A percentile compares a stretch with the other conserved stretches of the same genome.
Conservation (phyloP, 2,329 filamentous ascomycete species). For the Lachnellula suecica region DNA sequence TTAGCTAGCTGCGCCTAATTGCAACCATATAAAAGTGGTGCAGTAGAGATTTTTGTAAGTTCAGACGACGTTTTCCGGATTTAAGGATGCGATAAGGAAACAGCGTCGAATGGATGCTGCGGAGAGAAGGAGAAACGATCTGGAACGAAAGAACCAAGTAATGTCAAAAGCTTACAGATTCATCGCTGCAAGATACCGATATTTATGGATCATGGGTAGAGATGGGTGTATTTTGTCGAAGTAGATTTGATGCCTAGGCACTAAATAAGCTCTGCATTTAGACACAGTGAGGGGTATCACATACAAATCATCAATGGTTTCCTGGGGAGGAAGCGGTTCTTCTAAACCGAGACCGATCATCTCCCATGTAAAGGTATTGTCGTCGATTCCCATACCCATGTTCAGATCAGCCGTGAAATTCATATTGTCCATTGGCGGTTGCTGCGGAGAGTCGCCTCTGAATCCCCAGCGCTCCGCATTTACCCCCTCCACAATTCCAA, state of each 20-base stretch:
- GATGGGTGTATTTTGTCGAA: conserved; percentile 90
- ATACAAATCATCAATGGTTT: conserved; percentile 79
- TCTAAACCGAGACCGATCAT: conserved; percentile 70
- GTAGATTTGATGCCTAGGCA: conserved; percentile 71
- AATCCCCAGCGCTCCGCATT: conserved; percentile 57
- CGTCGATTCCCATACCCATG: conserved; percentile 46
- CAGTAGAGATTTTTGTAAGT: background rate
- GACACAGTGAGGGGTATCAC: conserved; percentile 26
- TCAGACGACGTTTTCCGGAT: background rate
- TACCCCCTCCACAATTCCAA: conserved; percentile 46
- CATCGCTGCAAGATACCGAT: conserved; percentile 84
- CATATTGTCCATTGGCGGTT: conserved; percentile 55
- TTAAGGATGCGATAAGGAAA: background rate
- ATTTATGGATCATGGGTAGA: conserved; percentile 84
- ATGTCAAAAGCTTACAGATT: conserved; percentile 58
- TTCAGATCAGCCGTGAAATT: conserved; percentile 50
- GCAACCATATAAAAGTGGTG: background rate
- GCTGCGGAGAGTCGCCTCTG: conserved; percentile 47
- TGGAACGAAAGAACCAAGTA: conserved; percentile 9
- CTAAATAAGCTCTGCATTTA: conserved; percentile 21
- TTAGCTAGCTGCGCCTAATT: conserved; percentile 12
- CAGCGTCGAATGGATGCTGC: background rate
- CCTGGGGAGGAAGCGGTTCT: conserved; percentile 65
- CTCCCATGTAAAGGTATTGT: conserved; percentile 74
- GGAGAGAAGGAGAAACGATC: background rate